Base-by-base conservation (phyloP, 2,329 filamentous ascomycete genomes). In the Penicillium rolfsii region DNA sequence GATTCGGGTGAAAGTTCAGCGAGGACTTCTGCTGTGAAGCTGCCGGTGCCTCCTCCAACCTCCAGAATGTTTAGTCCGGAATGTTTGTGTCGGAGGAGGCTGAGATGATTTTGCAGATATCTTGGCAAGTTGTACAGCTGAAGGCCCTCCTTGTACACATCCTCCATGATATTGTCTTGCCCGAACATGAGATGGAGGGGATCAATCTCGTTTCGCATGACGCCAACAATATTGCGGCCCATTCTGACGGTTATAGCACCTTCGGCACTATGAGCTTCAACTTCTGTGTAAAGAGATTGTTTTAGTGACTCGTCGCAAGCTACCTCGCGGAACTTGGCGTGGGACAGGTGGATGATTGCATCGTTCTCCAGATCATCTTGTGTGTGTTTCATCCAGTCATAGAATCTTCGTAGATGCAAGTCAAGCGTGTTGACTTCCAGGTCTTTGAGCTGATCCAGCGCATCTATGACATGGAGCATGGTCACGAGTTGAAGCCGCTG, bases 181-280 rank as follows among this genome's bases (percentile, higher is more conserved):
- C 72, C 69, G 26, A 75, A 76, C 71, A 76, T 74, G 38, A 77
- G 57, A 57, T 74, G 52, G 7, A 77, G 63, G 6, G 74, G 73
- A 59, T 76, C 71, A 24, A 66, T 55, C 55, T 76, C 64, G 24
- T 70, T 64, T 14, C 64, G 64, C 41, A 76, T 53, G 5, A 76
- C 64, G 1, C 55, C 54, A 2, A 62, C 67, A 43, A 76, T 73
- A n/a, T 74, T 71, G 3, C 64, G 57, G 0, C 75, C 75, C 61
- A 75, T 70, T 14, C 73, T 70, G 12, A 71, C 59, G 3, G 67
- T 64, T 19, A 77, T 67, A 14, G 68, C 70, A 4, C 75, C 74
- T 36, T 76, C 70, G 2, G 66, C 66, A 52, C 67, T 71, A 38
- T 69, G 66, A 0, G 30, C 41, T 55, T 66, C 66, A 4, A 74